Percentiles rank a stretch among this genome's conserved stretches.
phyloP scores from a whole-genome alignment of 225 moss, liverwort and hornwort species.

The Anthoceros angustus region DNA sequence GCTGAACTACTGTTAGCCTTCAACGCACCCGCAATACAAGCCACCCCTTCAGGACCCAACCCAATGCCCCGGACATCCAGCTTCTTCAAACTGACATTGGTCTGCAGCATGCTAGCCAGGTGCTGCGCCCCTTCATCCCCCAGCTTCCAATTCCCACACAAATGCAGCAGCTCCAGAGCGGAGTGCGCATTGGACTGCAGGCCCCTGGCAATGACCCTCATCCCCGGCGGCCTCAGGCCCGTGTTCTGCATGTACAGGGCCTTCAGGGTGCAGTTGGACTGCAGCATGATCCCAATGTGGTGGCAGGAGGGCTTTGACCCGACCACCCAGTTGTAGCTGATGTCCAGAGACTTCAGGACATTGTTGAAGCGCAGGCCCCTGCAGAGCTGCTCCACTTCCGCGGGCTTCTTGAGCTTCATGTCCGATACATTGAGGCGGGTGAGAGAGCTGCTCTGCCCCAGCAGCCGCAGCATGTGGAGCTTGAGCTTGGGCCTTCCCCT shows the following conservation, averaged over 20 bases:
- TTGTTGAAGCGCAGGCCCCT: background rate
- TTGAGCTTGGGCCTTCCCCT: background rate
- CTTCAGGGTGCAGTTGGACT: constrained; percentile 1
- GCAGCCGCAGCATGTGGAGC: background rate
- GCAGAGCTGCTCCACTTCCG: background rate
- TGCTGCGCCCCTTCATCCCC: background rate
- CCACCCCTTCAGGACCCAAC: background rate
- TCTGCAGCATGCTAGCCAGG: background rate
- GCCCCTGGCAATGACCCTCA: background rate
- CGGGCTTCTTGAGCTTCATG: background rate
- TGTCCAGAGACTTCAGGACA: background rate
- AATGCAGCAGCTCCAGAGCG: background rate
- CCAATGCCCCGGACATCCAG: background rate
- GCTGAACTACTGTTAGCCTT: background rate
- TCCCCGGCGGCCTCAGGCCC: background rate
- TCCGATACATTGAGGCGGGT: background rate
- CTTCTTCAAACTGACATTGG: constrained; percentile 1
- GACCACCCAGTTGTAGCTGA: constrained; percentile 1
- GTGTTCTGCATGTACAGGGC: constrained; percentile 1
- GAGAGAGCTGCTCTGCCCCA: constrained; percentile 2
- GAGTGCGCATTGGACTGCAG: background rate
- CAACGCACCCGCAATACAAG: background rate
- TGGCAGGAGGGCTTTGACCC: background rate
- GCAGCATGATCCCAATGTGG: background rate
- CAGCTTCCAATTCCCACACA: constrained; percentile 3